These are phyloP conservation scores for Melanomma pulvis-pyrius DNA, from an alignment of 495 filamentous ascomycete species.

Conservation along the genomic window DNA sequence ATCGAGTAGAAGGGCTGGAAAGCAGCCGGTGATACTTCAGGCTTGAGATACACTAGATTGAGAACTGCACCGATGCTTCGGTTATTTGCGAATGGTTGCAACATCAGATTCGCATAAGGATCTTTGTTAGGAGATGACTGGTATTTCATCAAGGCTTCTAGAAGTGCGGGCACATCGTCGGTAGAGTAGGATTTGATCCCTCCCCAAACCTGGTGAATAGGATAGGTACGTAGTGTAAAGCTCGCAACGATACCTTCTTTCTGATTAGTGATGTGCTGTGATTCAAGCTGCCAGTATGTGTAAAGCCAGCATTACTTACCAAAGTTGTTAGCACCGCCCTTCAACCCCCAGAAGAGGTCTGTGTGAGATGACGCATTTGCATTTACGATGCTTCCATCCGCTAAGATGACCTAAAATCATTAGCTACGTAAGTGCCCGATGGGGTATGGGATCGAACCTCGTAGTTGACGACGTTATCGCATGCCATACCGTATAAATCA, in stretches of 20 bases:
- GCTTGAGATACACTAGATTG: no score
- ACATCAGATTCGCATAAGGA: no score
- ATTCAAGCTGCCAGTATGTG: background rate
- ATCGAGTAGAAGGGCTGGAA: no score
- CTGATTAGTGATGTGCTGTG: no score
- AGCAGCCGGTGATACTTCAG: no score
- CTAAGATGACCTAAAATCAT: constrained; percentile 6
- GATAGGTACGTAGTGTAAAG: constrained; percentile 8
- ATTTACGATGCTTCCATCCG: background rate
- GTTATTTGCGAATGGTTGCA: no score
- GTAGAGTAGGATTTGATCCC: no score
- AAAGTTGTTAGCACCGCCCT: constrained; percentile 14
- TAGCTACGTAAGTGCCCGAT: background rate
- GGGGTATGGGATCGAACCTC: background rate
- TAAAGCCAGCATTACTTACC: background rate
- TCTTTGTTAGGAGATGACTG: no score
- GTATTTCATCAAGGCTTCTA: no score
- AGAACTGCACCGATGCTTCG: no score
- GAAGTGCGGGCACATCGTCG: no score
- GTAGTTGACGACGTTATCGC: constrained; percentile 18
- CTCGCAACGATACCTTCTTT: constrained; percentile 2
- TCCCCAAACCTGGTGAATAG: no score
- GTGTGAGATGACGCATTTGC: background rate
- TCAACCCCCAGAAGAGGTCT: constrained; percentile 15
- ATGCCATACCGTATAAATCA: constrained; percentile 7